These are phyloP conservation scores for Vanilla planifolia DNA, from an alignment of 106 monocot genomes.

Conservation along the genomic window DNA sequence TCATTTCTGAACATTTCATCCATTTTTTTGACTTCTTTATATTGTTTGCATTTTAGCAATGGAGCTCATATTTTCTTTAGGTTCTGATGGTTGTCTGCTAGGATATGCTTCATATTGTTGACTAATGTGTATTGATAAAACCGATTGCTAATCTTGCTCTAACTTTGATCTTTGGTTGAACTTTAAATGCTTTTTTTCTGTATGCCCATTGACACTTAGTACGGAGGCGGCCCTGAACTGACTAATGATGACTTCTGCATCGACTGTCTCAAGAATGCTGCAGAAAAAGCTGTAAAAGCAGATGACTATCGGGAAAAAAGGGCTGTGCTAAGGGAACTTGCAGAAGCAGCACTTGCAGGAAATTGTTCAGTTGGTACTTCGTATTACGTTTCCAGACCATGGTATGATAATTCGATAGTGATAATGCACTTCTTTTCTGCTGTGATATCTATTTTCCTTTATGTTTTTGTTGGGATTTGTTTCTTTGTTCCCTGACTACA, in stretches of 20 bases:
- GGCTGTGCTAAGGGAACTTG: constrained; percentile 60
- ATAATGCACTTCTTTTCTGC: too few species aligned
- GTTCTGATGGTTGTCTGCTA: too few species aligned
- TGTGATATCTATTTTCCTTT: background rate
- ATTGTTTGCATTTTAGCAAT: too few species aligned
- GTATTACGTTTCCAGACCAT: constrained; percentile 84
- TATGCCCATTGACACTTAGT: too few species aligned
- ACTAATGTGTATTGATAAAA: background rate
- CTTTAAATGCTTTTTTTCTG: background rate
- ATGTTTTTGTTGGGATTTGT: background rate
- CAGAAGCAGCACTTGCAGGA: constrained; percentile 79
- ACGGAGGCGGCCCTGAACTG: constrained; percentile 49
- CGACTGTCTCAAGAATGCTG: constrained; percentile 64
- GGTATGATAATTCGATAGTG: too few species aligned
- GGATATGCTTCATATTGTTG: background rate
- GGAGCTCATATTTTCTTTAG: too few species aligned
- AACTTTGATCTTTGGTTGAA: background rate
- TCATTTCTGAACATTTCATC: too few species aligned
- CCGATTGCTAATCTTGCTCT: background rate
- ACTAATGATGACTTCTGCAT: constrained; percentile 54
- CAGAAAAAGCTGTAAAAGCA: constrained; percentile 50
- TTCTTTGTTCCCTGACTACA: too few species aligned
- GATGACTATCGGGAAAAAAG: constrained; percentile 76
- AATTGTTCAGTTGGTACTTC: constrained; percentile 37
- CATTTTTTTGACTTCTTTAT: too few species aligned